phyloP scores from a whole-genome alignment of 805 yeast genomes.

The Isabelozyma rhagii region DNA sequence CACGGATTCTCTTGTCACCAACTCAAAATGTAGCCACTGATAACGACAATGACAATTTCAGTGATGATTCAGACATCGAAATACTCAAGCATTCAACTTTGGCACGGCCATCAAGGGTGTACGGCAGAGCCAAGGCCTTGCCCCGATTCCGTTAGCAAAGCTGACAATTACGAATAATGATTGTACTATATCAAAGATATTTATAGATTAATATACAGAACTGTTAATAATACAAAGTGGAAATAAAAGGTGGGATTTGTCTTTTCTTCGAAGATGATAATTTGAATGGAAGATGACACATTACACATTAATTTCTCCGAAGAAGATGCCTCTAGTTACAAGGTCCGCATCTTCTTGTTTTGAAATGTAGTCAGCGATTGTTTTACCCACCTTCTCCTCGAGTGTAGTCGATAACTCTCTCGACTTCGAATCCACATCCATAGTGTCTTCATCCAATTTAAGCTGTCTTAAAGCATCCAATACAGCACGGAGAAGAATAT shows the following conservation, averaged over 20 bases:
- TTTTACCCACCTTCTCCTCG: conserved; percentile 57
- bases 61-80: conserved; percentile 1
- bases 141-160: neutral
- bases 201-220: neutral
- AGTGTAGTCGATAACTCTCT: conserved; percentile 42
- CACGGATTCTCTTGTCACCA: no score
- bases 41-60: neutral
- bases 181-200: neutral
- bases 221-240: neutral
- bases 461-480: conserved; percentile 55
- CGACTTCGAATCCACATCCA: conserved; percentile 23
- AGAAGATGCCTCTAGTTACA: conserved; percentile 63
- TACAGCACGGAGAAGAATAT: conserved; percentile 43
- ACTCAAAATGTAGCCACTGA: neutral
- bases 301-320: conserved; percentile 52
- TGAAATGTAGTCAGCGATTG: conserved; percentile 48
- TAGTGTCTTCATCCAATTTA: conserved; percentile 32
- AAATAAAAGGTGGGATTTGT: no score
- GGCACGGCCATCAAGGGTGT: neutral
- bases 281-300: neutral
- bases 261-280: neutral
- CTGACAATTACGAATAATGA: neutral
- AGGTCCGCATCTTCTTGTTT: conserved; percentile 47
- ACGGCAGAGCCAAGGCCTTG: neutral
- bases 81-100: neutral